Conservation (phyloP, 139 green algal genomes). For the Chlorella sp. region DNA sequence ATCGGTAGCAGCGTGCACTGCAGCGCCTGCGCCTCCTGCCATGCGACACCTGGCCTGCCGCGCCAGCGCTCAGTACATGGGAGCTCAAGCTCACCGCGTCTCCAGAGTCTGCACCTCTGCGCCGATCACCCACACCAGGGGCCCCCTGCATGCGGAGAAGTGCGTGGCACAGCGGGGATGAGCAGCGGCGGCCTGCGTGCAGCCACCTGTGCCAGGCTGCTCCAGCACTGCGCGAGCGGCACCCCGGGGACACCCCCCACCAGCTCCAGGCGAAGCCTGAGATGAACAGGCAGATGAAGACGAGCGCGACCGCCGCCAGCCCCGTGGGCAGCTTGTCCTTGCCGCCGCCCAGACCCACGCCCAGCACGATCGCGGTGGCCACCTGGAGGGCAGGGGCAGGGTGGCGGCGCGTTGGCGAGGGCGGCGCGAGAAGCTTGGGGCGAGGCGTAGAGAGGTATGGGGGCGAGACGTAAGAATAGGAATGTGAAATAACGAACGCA, state of each 20-base stretch:
- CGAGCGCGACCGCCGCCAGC: slow-evolving; percentile 48
- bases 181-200: too few relatives aligned
- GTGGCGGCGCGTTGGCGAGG: neutral
- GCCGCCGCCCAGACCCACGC: slow-evolving; percentile 34
- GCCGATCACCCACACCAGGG: slow-evolving; percentile 69
- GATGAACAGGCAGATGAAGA: slow-evolving; percentile 74
- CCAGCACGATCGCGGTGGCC: slow-evolving; percentile 40
- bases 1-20: slow-evolving; percentile 35
- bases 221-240: too few relatives aligned
- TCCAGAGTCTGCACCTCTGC: slow-evolving; percentile 62
- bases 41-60: neutral
- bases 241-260: too few relatives aligned
- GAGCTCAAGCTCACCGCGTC: slow-evolving; percentile 41
- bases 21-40: slow-evolving; percentile 21
- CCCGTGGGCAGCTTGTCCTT: slow-evolving; percentile 13
- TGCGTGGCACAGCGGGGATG: too few relatives aligned
- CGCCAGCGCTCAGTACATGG: slow-evolving; percentile 55
- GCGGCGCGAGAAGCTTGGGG: neutral
- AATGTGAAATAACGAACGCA: neutral
- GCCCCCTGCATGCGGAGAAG: too few relatives aligned
- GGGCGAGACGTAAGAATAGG: neutral
- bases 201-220: too few relatives aligned
- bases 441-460: neutral
- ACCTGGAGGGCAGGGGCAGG: slow-evolving; percentile 35
- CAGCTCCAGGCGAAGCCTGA: slow-evolving; percentile 71